A percentile compares a stretch with the other conserved stretches of the same genome.
These are phyloP conservation scores for Alternaria brassicae DNA, from an alignment of 2,329 filamentous ascomycete genomes.

Conservation along the genomic window DNA sequence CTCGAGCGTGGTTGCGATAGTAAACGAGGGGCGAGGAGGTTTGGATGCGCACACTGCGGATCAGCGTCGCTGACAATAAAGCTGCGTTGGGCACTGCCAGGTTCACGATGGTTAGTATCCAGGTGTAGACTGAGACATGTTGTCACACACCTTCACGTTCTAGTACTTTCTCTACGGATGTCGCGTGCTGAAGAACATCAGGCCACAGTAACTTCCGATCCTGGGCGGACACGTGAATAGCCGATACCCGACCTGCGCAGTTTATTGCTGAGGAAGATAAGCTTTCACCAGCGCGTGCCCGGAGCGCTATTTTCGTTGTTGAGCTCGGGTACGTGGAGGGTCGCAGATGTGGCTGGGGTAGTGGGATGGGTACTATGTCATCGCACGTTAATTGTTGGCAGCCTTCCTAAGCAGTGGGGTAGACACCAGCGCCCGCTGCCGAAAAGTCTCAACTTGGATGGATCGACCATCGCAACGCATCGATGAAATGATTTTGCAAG, in stretches of 20 bases:
- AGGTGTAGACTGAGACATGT: constrained; percentile 6
- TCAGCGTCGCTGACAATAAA: constrained; percentile 12
- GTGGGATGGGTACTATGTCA: constrained; percentile 28
- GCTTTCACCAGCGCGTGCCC: constrained; percentile 22
- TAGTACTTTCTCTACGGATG: constrained; percentile 10
- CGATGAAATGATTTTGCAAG: neutral
- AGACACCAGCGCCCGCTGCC: neutral
- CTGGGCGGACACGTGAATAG: constrained; percentile 17
- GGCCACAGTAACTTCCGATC: constrained; percentile 14
- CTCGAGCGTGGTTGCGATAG: constrained; percentile 14
- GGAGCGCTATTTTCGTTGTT: constrained; percentile 47
- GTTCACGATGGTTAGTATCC: neutral
- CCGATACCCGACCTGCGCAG: constrained; percentile 24
- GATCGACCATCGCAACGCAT: neutral
- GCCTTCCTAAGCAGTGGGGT: constrained; percentile 20
- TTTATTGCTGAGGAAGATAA: constrained; percentile 16
- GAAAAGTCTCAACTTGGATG: neutral
- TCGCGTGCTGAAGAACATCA: constrained; percentile 25
- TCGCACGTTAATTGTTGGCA: constrained; percentile 28
- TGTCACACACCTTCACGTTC: constrained; percentile 12
- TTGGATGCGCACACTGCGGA: constrained; percentile 16
- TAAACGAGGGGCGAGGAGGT: constrained; percentile 21
- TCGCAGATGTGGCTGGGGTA: constrained; percentile 22
- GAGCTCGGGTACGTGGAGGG: constrained; percentile 40
- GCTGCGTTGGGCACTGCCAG: neutral